Evolutionary conservation across 768 basidiomycete genomes (phyloP), one percentile per base, ranked within the genome.

Genomic region (Mycena filopes): DNA sequence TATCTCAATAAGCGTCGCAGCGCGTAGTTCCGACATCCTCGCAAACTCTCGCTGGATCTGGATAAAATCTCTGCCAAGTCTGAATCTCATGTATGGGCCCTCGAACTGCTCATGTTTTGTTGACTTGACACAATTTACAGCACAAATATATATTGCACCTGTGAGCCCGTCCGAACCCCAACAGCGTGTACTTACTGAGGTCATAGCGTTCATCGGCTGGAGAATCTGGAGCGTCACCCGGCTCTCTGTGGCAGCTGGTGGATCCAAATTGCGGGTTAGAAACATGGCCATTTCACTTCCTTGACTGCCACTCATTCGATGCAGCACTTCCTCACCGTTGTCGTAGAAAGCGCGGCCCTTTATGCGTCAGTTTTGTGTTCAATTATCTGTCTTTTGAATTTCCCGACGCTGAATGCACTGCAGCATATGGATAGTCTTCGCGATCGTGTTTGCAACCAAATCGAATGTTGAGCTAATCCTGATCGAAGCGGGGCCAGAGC

Each of bases 321-420:
- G 11, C 43, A 61, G 46, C 20, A 49, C 3, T 49, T 59, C 26
- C 16, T 49, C 18, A 31, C n/a, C 40, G 49, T 63, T 31, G 29
- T 63, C 9, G 61, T 63, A 10, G 61, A 63, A 41, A 63, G 61
- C 25, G 61, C 61, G 18, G 61, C 53, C 18, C 18, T 53, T 3
- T 63, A 54, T 26, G 48, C 53, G 51, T 62, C 15, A 29, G 60
- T 47, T 3, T 4, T 4, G 21, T 25, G 9, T 18, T 49, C 31
- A 36, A 38, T 16, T 13, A 2, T 62, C 29, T 28, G 21, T 13
- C 28, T n/a, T 31, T n/a, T 57, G 45, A 46, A 28, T 7, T 7
- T 41, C 26, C 28, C 21, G 9, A 26, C 55, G 21, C 3, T 54
- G 18, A 13, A 55, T 43, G 12, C 40, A 49, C n/a, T n/a, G n/a